Percentiles rank a stretch among this genome's conserved stretches.
phyloP scores from a whole-genome alignment of 2,329 filamentous ascomycete species.

The Aspergillus pseudoviridinutans region DNA sequence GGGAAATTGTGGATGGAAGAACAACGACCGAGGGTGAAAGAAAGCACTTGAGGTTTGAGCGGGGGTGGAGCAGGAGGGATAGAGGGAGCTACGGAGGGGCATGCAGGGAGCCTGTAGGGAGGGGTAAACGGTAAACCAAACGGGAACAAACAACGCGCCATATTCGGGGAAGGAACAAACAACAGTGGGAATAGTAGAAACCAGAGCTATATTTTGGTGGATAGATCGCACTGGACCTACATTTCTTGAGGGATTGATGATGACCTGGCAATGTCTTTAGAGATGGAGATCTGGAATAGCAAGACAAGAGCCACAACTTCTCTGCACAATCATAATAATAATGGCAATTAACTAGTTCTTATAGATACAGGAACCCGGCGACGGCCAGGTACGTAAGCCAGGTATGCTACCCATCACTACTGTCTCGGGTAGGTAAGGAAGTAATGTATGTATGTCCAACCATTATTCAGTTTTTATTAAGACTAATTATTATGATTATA shows the following conservation, averaged over 20 bases:
- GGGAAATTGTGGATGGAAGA: background rate
- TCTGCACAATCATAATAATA: too few species aligned
- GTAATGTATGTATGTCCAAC: background rate
- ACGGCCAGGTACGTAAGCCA: too few species aligned
- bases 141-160: background rate
- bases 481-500: background rate
- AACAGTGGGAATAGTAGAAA: background rate
- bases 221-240: background rate
- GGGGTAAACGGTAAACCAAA: background rate
- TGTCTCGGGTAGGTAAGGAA: background rate
- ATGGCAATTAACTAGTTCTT: background rate
- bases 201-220: background rate
- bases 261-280: background rate
- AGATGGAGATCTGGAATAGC: background rate
- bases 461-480: too few species aligned
- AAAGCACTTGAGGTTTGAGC: background rate
- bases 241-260: background rate
- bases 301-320: too few species aligned
- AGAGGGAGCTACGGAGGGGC: slow-evolving; percentile 4
- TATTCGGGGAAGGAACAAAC: background rate
- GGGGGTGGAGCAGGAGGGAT: slow-evolving; percentile 5
- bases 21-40: slow-evolving; percentile 1
- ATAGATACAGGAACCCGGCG: background rate
- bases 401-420: background rate
- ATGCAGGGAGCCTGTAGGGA: background rate